These are phyloP conservation scores for Pythium graminicola DNA, from an alignment of 352 stramenopile genomes.

Conservation along the genomic window DNA sequence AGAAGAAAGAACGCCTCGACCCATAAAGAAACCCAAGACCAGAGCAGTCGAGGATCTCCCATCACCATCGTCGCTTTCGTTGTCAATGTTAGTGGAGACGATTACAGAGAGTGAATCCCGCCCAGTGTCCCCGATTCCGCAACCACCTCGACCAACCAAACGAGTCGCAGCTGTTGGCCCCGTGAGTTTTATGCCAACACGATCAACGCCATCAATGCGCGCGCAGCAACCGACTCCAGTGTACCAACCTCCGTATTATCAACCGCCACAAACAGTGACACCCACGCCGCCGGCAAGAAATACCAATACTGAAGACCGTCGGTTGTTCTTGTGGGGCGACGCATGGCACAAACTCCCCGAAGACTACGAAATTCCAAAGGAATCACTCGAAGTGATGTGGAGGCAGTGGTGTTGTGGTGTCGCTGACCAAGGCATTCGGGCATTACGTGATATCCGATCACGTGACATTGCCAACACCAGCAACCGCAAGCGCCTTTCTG, in stretches of 20 bases:
- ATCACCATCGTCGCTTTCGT: conserved; percentile 2
- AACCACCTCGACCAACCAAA: background rate
- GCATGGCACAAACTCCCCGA: conserved; percentile 25
- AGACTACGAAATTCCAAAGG: conserved; percentile 22
- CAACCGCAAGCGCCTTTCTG: conserved; percentile 25
- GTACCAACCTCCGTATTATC: background rate
- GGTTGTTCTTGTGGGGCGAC: conserved; percentile 25
- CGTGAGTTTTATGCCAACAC: background rate
- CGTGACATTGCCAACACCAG: conserved; percentile 16
- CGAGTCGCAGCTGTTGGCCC: background rate
- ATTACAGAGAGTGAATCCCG: background rate
- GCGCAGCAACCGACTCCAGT: background rate
- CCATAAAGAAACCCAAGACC: background rate
- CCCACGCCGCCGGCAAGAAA: background rate
- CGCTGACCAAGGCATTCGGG: background rate
- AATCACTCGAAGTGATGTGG: conserved; percentile 24
- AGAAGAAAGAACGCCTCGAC: background rate
- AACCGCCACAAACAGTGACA: background rate
- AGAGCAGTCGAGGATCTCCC: background rate
- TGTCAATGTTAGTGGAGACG: conserved; percentile 9
- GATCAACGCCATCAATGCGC: background rate
- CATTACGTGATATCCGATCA: conserved; percentile 14
- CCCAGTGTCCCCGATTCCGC: background rate
- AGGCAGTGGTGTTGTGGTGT: conserved; percentile 26
- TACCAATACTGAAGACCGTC: background rate